Evolutionary conservation across 495 filamentous ascomycete species (phyloP).

Genomic region (Poronia punctata): DNA sequence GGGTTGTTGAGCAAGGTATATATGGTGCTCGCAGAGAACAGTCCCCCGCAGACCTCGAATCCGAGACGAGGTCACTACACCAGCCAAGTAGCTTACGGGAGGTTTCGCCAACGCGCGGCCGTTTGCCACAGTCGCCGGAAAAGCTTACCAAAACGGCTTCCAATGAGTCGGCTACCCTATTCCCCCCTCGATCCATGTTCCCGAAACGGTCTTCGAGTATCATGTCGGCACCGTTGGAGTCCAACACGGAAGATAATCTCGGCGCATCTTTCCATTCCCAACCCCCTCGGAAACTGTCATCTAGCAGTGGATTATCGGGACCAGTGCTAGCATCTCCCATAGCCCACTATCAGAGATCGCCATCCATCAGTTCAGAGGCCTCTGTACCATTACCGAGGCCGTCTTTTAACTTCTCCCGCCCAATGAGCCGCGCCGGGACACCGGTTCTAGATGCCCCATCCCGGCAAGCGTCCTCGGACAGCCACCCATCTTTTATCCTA

Average conservation of each 20-base stretch:
- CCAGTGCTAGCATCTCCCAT: slow-evolving; percentile 47
- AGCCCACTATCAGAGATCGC: slow-evolving; percentile 58
- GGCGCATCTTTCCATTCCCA: slow-evolving; percentile 40
- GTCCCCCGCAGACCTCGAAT: slow-evolving; percentile 30
- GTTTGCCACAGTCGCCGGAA: slow-evolving; percentile 29
- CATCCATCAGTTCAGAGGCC: slow-evolving; percentile 74
- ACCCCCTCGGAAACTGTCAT: slow-evolving; percentile 52
- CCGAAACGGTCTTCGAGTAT: slow-evolving; percentile 42
- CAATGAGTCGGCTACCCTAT: slow-evolving; percentile 31
- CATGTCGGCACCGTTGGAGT: slow-evolving; percentile 36
- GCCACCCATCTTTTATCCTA: slow-evolving; percentile 53
- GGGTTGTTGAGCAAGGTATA: slow-evolving; percentile 23
- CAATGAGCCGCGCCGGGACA: slow-evolving; percentile 70
- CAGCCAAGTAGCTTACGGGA: slow-evolving; percentile 10
- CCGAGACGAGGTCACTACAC: slow-evolving; percentile 4
- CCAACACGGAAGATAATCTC: slow-evolving; percentile 31
- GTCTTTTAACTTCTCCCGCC: slow-evolving; percentile 88
- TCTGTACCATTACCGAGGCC: slow-evolving; percentile 56
- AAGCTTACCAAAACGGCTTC: slow-evolving; percentile 31
- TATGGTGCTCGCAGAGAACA: slow-evolving; percentile 38
- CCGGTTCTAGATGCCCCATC: slow-evolving; percentile 53
- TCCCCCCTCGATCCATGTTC: slow-evolving; percentile 39
- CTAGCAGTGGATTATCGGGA: slow-evolving; percentile 44
- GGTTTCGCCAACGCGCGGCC: slow-evolving; percentile 15
- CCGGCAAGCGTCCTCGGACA: slow-evolving; percentile 54